Conservation (phyloP, 352 stramenopile species). For the Globisporangium orthogonon region DNA sequence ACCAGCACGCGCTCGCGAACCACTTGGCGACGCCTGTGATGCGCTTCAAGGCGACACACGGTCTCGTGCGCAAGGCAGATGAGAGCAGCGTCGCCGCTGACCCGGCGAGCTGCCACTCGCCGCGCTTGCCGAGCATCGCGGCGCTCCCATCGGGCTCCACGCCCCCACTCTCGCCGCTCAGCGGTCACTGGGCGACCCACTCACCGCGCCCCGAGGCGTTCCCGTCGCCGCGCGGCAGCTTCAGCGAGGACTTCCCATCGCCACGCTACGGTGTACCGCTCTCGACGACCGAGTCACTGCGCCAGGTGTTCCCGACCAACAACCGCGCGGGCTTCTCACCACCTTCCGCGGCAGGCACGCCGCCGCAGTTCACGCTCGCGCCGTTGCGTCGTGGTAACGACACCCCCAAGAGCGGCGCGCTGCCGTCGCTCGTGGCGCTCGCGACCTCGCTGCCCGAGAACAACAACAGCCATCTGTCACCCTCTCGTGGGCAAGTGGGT, state of each 20-base stretch:
- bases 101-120: background rate
- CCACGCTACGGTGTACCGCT: conserved; percentile 13
- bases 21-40: conserved; percentile 40
- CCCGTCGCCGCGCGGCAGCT: conserved; percentile 9
- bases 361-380: conserved; percentile 20
- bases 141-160: conserved; percentile 9
- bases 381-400: conserved; percentile 11
- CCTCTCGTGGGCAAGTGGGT: conserved; percentile 32
- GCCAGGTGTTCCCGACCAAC: conserved; percentile 19
- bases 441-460: conserved; percentile 17
- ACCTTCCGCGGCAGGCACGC: conserved; percentile 4
- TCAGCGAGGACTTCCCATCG: conserved; percentile 17
- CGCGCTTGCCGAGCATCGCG: conserved; percentile 35
- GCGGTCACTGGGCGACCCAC: conserved; percentile 15
- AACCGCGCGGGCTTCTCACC: conserved; percentile 8
- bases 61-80: conserved; percentile 39
- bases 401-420: conserved; percentile 12
- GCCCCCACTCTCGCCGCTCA: conserved; percentile 40
- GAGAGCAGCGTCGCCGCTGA: conserved; percentile 12
- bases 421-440: conserved; percentile 18
- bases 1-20: conserved; percentile 10
- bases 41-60: conserved; percentile 60
- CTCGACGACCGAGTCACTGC: conserved; percentile 15
- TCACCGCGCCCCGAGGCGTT: conserved; percentile 9
- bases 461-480: background rate